phyloP scores from a whole-genome alignment of 2,329 filamentous ascomycete species.

The Graphilbum sp. region DNA sequence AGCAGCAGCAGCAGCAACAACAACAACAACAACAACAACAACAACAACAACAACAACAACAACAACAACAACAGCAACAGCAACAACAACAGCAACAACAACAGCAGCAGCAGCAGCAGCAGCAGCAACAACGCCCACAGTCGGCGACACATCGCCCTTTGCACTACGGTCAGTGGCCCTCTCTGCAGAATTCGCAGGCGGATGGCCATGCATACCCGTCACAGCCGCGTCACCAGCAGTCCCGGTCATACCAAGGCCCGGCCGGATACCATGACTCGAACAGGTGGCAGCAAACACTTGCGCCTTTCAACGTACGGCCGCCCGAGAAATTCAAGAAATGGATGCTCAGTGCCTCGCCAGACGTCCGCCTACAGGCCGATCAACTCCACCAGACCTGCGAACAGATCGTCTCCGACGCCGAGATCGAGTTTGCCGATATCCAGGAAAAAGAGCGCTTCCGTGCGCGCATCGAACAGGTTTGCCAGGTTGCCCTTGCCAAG shows the following conservation, averaged over 20 bases:
- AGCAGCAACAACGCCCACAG: constrained; percentile 16
- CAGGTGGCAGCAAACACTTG: too few species aligned
- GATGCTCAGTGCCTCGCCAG: constrained; percentile 20
- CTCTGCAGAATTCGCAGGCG: constrained; percentile 5
- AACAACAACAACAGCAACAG: constrained; percentile 14
- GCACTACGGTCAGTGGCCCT: constrained; percentile 10
- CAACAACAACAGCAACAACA: constrained; percentile 10
- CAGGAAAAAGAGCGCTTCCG: constrained; percentile 58
- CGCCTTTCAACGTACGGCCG: constrained; percentile 5
- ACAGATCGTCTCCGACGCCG: constrained; percentile 36
- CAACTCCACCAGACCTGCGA: constrained; percentile 32
- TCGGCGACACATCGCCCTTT: constrained; percentile 16
- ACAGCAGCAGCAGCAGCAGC: constrained; percentile 1
- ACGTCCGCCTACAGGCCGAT: constrained; percentile 29
- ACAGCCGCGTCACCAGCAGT: constrained; percentile 16
- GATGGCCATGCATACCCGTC: constrained; percentile 7
- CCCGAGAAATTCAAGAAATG: constrained; percentile 10
- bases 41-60: constrained; percentile 14
- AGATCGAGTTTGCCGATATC: constrained; percentile 48
- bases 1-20: constrained; percentile 7
- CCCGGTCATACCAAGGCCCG: constrained; percentile 17
- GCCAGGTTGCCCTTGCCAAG: constrained; percentile 38
- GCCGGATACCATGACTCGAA: constrained; percentile 10
- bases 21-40: too few species aligned
- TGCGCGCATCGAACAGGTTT: constrained; percentile 44